Conservation (phyloP, 2,329 filamentous ascomycete genomes). For the Bipolaris zeicola region DNA sequence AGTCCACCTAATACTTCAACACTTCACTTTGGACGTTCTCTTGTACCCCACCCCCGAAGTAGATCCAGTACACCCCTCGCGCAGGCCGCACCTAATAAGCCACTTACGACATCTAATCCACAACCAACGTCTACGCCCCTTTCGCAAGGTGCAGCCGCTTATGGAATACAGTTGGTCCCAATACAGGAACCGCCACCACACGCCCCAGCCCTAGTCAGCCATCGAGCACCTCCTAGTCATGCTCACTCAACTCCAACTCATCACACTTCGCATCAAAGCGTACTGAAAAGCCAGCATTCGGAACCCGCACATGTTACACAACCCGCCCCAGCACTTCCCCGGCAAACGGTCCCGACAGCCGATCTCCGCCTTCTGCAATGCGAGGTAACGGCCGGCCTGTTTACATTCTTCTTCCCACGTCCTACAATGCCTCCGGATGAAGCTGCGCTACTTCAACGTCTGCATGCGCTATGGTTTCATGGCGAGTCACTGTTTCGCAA, state of each 20-base stretch:
- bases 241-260: slow-evolving; percentile 13
- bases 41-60: slow-evolving; percentile 35
- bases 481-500: slow-evolving; percentile 34
- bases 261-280: slow-evolving; percentile 20
- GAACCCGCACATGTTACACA: slow-evolving; percentile 20
- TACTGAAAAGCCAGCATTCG: slow-evolving; percentile 35
- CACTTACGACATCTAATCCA: slow-evolving; percentile 19
- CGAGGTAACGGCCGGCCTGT: slow-evolving; percentile 39
- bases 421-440: slow-evolving; percentile 33
- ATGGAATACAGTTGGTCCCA: slow-evolving; percentile 27
- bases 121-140: slow-evolving; percentile 17
- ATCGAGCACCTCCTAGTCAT: slow-evolving; percentile 13
- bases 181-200: slow-evolving; percentile 18
- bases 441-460: slow-evolving; percentile 27
- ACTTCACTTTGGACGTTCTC: slow-evolving; percentile 28
- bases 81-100: slow-evolving; percentile 26
- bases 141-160: slow-evolving; percentile 23
- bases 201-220: slow-evolving; percentile 11
- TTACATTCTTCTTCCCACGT: slow-evolving; percentile 40
- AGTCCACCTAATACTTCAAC: slow-evolving; percentile 35
- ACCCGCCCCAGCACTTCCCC: slow-evolving; percentile 1
- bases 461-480: slow-evolving; percentile 38
- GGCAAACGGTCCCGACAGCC: slow-evolving; percentile 12
- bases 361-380: slow-evolving; percentile 39
- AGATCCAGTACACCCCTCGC: slow-evolving; percentile 38